Evolutionary conservation across 768 basidiomycete species (phyloP).

Genomic region (Galerina sulciceps): DNA sequence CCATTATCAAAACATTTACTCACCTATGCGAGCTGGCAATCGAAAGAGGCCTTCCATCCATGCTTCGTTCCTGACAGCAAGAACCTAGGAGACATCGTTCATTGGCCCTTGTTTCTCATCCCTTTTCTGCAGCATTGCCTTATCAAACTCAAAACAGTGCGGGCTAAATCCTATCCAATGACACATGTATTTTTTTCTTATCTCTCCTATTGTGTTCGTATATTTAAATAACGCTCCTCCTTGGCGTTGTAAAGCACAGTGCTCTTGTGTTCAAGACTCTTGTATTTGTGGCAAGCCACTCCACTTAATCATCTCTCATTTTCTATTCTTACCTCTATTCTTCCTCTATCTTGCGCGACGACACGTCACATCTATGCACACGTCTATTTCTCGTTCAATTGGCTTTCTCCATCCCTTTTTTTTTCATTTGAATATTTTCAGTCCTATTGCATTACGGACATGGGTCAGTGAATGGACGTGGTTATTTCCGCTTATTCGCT

Average conservation of each 20-base stretch:
- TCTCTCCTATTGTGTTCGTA: not conserved
- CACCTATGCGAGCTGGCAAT: no score
- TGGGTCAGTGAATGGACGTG: conserved; percentile 60
- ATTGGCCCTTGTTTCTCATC: no score
- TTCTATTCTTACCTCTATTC: not conserved
- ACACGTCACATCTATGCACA: conserved; percentile 5
- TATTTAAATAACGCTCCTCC: conserved; percentile 3
- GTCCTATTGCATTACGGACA: conserved; percentile 35
- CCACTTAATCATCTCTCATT: not conserved
- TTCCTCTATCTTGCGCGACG: not conserved
- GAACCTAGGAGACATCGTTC: no score
- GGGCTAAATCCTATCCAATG: not conserved
- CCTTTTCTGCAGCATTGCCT: no score
- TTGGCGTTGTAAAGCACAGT: not conserved
- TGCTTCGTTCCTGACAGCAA: no score
- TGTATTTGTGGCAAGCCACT: not conserved
- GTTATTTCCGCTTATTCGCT: conserved; percentile 35
- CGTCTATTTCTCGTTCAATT: conserved; percentile 10
- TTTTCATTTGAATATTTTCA: conserved; percentile 1
- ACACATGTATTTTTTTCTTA: not conserved
- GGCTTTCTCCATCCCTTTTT: not conserved
- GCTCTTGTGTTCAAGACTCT: not conserved
- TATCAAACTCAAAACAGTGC: not conserved
- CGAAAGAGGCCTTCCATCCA: no score
- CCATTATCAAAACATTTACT: not conserved